These are phyloP conservation scores for Phytophthora citrophthora DNA, from an alignment of 352 stramenopile genomes.

Conservation along the genomic window DNA sequence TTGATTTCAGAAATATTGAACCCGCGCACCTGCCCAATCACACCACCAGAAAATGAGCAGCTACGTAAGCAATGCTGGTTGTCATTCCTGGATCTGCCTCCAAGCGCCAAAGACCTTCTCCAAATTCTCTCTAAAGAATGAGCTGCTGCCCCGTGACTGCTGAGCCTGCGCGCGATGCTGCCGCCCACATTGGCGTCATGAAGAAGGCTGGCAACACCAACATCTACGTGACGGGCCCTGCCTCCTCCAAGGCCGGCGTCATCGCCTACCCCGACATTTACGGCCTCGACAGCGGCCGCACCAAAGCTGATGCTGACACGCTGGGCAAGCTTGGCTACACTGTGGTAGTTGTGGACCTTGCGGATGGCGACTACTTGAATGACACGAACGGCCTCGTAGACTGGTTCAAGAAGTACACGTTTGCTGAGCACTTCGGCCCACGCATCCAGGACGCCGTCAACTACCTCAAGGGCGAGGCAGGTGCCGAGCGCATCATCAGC, in stretches of 20 bases:
- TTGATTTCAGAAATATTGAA: slow-evolving; percentile 9
- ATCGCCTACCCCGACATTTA: slow-evolving; percentile 82
- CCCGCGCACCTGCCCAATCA: slow-evolving; percentile 4
- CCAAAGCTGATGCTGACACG: slow-evolving; percentile 76
- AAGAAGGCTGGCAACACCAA: slow-evolving; percentile 77
- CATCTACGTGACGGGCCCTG: slow-evolving; percentile 75
- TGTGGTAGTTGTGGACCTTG: slow-evolving; percentile 75
- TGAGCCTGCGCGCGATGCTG: slow-evolving; percentile 54
- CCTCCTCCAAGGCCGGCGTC: slow-evolving; percentile 67
- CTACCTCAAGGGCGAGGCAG: slow-evolving; percentile 72
- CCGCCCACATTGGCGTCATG: slow-evolving; percentile 53
- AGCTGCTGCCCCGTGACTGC: slow-evolving; percentile 81
- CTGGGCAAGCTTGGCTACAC: slow-evolving; percentile 80
- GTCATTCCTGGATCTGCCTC: slow-evolving; percentile 28
- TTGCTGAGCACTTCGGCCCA: slow-evolving; percentile 47
- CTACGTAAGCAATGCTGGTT: not conserved
- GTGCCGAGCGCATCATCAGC: slow-evolving; percentile 64
- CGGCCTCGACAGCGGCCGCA: slow-evolving; percentile 80
- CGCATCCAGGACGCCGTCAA: slow-evolving; percentile 77
- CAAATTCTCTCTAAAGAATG: slow-evolving; percentile 35
- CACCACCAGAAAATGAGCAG: slow-evolving; percentile 20
- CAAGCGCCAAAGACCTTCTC: not conserved
- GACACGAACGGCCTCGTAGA: slow-evolving; percentile 45
- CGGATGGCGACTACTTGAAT: slow-evolving; percentile 69
- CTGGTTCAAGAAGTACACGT: slow-evolving; percentile 80